Evolutionary conservation across 148 eudicot species (phyloP).

Genomic region (Rhododendron mucronatum): DNA sequence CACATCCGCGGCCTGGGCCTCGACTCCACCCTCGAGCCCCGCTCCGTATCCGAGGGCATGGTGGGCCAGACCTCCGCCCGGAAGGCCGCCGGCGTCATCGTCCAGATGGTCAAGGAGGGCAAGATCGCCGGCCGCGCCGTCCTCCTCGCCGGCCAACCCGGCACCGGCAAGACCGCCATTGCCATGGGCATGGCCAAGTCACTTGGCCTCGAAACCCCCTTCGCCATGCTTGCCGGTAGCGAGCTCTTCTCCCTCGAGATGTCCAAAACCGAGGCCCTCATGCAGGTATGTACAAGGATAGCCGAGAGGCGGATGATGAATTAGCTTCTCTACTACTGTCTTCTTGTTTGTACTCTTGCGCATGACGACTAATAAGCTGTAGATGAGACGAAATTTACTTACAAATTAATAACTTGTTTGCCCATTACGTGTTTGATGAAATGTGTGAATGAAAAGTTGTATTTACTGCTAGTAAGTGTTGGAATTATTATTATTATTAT

Average conservation of each 20-base stretch:
- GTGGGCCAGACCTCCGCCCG: constrained; percentile 86
- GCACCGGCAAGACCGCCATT: constrained; percentile 95
- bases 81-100: constrained; percentile 91
- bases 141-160: constrained; percentile 91
- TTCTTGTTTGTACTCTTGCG: too few species aligned
- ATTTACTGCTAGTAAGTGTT: too few species aligned
- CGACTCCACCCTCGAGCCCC: constrained; percentile 80
- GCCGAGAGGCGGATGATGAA: too few species aligned
- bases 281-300: constrained; percentile 35
- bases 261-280: constrained; percentile 92
- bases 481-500: too few species aligned
- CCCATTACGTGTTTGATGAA: background rate
- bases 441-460: background rate
- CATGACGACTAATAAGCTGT: too few species aligned
- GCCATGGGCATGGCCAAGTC: constrained; percentile 99
- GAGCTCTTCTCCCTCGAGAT: constrained; percentile 88
- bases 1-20: constrained; percentile 95
- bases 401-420: background rate
- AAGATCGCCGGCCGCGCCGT: constrained; percentile 94
- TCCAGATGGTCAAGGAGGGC: constrained; percentile 86
- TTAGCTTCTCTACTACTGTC: too few species aligned
- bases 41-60: constrained; percentile 78
- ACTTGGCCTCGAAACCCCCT: constrained; percentile 74
- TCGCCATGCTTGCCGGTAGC: constrained; percentile 83
- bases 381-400: too few species aligned